Percentiles rank a stretch among this genome's conserved stretches.
Conservation (phyloP, 306 rosid genomes). For the Coriaria nepalensis region DNA sequence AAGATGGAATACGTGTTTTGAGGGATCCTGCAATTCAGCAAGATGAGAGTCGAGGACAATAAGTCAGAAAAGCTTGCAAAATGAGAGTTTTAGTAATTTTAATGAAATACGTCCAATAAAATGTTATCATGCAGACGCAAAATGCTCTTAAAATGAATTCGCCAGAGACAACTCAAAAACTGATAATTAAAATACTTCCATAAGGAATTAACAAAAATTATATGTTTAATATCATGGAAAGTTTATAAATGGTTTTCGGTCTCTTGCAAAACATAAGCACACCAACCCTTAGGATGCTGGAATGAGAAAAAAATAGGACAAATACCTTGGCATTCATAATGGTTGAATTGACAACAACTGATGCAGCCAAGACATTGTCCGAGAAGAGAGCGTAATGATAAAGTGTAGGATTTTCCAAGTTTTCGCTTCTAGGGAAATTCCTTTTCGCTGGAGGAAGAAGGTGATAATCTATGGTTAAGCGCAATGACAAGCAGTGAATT, state of each 20-base stretch:
- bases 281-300: slow-evolving; percentile 1
- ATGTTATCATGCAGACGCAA: no score
- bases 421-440: slow-evolving; percentile 69
- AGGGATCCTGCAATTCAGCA: slow-evolving; percentile 61
- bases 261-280: slow-evolving; percentile 8
- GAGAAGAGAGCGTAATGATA: slow-evolving; percentile 89
- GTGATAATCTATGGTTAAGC: slow-evolving; percentile 75
- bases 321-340: slow-evolving; percentile 67
- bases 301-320: slow-evolving; percentile 4
- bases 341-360: slow-evolving; percentile 87
- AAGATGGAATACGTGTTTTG: slow-evolving; percentile 84
- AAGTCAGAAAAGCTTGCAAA: slow-evolving; percentile 5
- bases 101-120: no score
- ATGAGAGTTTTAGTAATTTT: no score
- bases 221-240: no score
- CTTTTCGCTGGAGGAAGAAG: slow-evolving; percentile 75
- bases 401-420: slow-evolving; percentile 62
- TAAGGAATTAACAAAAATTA: no score
- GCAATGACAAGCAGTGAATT: slow-evolving; percentile 84
- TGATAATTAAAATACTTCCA: no score
- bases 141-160: no score
- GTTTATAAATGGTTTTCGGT: not conserved
- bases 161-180: no score
- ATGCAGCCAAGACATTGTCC: slow-evolving; percentile 95
- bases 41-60: slow-evolving; percentile 12